Evolutionary conservation across 805 yeast species (phyloP).

Genomic region (Metschnikowia santaceciliae): DNA sequence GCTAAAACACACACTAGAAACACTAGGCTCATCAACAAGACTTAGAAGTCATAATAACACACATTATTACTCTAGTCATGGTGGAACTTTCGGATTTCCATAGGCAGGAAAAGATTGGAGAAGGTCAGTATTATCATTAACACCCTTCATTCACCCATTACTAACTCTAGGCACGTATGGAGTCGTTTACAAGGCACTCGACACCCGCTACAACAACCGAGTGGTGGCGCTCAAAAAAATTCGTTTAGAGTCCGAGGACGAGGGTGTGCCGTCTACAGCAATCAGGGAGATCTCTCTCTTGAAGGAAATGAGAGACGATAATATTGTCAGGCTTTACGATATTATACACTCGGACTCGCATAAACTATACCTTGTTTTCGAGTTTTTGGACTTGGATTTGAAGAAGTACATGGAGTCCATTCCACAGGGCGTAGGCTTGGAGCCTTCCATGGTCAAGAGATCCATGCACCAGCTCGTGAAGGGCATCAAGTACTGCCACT

Average conservation of each 20-base stretch:
- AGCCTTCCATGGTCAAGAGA: slow-evolving; percentile 83
- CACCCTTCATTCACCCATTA: neutral
- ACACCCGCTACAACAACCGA: slow-evolving; percentile 83
- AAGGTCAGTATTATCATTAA: slow-evolving; percentile 46
- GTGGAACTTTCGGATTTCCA: slow-evolving; percentile 89
- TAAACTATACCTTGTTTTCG: slow-evolving; percentile 89
- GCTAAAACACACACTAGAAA: too few species aligned
- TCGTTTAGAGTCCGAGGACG: slow-evolving; percentile 92
- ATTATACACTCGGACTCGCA: slow-evolving; percentile 94
- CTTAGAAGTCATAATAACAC: neutral
- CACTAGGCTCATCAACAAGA: too few species aligned
- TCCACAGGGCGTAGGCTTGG: slow-evolving; percentile 87
- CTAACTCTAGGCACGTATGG: slow-evolving; percentile 76
- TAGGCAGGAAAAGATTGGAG: slow-evolving; percentile 94
- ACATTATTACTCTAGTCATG: slow-evolving; percentile 36
- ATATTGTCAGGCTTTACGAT: slow-evolving; percentile 86
- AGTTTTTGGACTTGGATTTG: slow-evolving; percentile 88
- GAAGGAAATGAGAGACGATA: slow-evolving; percentile 90
- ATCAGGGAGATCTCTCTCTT: slow-evolving; percentile 92
- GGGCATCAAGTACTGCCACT: slow-evolving; percentile 91
- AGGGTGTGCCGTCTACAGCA: slow-evolving; percentile 98
- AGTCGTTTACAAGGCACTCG: slow-evolving; percentile 94
- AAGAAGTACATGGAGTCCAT: slow-evolving; percentile 96
- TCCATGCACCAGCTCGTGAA: slow-evolving; percentile 89
- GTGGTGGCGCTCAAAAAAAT: slow-evolving; percentile 94